These are phyloP conservation scores for Apiospora malaysiana DNA, from an alignment of 2,329 filamentous ascomycete species.

Conservation along the genomic window DNA sequence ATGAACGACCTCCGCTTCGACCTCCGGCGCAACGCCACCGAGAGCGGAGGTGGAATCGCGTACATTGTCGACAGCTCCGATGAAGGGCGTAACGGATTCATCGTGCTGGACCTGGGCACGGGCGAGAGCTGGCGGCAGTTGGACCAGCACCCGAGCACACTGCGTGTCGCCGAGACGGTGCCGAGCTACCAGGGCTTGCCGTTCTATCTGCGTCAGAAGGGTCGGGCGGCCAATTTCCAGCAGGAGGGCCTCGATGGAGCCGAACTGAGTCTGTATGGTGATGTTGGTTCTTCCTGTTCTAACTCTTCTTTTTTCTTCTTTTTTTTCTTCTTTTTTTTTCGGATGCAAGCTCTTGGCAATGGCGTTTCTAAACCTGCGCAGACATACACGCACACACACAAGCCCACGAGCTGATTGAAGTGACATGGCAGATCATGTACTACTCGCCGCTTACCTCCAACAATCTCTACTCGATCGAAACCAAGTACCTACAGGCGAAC, in stretches of 20 bases:
- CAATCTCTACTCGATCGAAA: slow-evolving; percentile 42
- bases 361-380: background rate
- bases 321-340: no score
- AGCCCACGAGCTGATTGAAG: background rate
- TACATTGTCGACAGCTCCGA: slow-evolving; percentile 52
- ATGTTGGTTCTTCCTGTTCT: slow-evolving; percentile 28
- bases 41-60: slow-evolving; percentile 47
- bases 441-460: slow-evolving; percentile 47
- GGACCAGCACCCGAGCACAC: slow-evolving; percentile 37
- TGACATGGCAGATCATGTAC: slow-evolving; percentile 43
- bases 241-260: slow-evolving; percentile 42
- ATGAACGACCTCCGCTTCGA: slow-evolving; percentile 55
- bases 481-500: slow-evolving; percentile 42
- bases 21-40: slow-evolving; percentile 45
- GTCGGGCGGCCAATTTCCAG: slow-evolving; percentile 35
- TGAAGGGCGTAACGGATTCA: slow-evolving; percentile 52
- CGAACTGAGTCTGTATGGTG: slow-evolving; percentile 36
- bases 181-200: slow-evolving; percentile 42
- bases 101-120: slow-evolving; percentile 50
- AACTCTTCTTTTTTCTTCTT: background rate
- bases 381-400: background rate
- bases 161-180: slow-evolving; percentile 36
- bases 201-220: slow-evolving; percentile 37
- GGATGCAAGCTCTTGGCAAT: background rate
- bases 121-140: slow-evolving; percentile 48